Evolutionary conservation across 164 flowering plant species (phyloP).

Genomic region (Aristolochia californica): DNA sequence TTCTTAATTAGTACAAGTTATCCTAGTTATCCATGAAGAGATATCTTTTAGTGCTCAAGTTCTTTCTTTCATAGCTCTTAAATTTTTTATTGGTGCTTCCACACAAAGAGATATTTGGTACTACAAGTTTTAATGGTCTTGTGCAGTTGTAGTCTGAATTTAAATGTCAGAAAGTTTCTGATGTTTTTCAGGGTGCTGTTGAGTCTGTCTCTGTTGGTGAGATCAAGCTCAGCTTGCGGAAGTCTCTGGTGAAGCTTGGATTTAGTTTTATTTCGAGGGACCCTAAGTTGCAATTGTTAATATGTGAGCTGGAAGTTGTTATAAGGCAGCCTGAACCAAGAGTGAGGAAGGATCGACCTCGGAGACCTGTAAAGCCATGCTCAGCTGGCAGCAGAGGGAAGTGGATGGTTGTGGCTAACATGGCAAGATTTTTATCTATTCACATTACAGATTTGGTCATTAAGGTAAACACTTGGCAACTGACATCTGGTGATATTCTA

Average conservation of each 20-base stretch:
- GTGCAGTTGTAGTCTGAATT: no score
- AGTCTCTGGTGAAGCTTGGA: conserved; percentile 87
- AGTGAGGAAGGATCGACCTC: conserved; percentile 31
- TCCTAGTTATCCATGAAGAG: no score
- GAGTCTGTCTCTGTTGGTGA: conserved; percentile 89
- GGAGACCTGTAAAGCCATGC: conserved; percentile 32
- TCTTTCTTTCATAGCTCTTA: no score
- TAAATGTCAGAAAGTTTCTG: conserved; percentile 1
- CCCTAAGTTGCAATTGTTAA: conserved; percentile 75
- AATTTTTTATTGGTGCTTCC: no score
- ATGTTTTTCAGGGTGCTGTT: conserved; percentile 52
- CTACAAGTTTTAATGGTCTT: no score
- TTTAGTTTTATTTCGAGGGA: conserved; percentile 76
- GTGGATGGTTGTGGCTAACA: conserved; percentile 84
- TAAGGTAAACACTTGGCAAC: conserved; percentile 40
- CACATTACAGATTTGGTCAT: conserved; percentile 67
- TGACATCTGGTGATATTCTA: not conserved
- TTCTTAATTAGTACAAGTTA: no score
- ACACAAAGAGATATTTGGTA: no score
- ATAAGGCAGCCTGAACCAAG: conserved; percentile 46
- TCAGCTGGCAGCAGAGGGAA: conserved; percentile 77
- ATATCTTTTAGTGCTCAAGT: no score
- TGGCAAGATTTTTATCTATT: conserved; percentile 89
- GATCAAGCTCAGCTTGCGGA: conserved; percentile 77
- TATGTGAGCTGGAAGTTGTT: conserved; percentile 82